Conservation (phyloP, 1,284 basidiomycete species). For the Sanghuangporus baumii region DNA sequence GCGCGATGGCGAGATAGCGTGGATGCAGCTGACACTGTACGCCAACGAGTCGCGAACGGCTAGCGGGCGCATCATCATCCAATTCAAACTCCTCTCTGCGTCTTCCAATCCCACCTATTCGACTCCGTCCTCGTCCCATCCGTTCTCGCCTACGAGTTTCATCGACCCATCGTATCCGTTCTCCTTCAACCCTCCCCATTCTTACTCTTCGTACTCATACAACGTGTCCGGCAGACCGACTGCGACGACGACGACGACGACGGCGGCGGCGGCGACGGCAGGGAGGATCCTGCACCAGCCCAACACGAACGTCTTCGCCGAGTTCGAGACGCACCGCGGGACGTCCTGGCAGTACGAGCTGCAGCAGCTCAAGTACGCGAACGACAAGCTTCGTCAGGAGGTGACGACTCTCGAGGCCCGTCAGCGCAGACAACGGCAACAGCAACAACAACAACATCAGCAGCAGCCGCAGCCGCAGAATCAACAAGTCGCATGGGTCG, state of each 20-base stretch:
- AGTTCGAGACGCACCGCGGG: constrained; percentile 58
- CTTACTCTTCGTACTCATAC: background rate
- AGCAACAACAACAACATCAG: background rate
- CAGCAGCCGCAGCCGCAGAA: background rate
- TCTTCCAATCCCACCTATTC: background rate
- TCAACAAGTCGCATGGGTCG: background rate
- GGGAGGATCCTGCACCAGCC: background rate
- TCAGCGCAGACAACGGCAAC: background rate
- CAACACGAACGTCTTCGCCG: constrained; percentile 59
- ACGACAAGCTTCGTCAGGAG: constrained; percentile 69
- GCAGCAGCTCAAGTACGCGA: constrained; percentile 75
- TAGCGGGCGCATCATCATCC: constrained; percentile 14
- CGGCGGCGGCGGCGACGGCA: too few species aligned
- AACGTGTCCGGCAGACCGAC: background rate
- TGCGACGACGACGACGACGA: too few species aligned
- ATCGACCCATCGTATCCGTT: background rate
- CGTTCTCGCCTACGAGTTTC: background rate
- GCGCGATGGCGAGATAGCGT: constrained; percentile 30
- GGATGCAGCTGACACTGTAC: constrained; percentile 34
- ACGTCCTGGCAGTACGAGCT: constrained; percentile 92
- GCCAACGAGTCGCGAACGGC: background rate
- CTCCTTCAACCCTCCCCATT: background rate
- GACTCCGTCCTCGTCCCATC: background rate
- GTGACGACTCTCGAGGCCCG: constrained; percentile 45
- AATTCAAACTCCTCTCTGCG: constrained; percentile 21